Conservation (phyloP, 768 basidiomycete genomes). For the Amyloporia xantha region DNA sequence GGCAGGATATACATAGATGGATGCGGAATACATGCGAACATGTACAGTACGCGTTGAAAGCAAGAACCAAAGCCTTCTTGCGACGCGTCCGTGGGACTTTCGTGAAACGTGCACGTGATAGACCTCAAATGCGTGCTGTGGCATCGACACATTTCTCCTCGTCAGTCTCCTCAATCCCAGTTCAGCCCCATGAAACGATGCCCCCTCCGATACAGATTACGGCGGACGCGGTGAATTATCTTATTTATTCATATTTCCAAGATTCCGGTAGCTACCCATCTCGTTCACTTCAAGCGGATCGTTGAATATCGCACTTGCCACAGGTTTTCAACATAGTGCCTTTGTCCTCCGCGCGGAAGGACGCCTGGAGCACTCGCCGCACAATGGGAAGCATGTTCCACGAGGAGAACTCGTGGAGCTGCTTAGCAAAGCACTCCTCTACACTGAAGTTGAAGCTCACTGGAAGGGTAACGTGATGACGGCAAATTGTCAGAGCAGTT, state of each 20-base stretch:
- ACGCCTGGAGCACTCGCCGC: slow-evolving; percentile 60
- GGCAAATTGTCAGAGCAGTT: slow-evolving; percentile 59
- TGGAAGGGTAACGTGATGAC: slow-evolving; percentile 61
- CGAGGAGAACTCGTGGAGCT: slow-evolving; percentile 80
- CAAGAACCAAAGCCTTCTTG: too few relatives aligned
- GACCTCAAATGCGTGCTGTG: too few relatives aligned
- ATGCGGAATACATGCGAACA: too few relatives aligned
- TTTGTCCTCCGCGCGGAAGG: slow-evolving; percentile 75
- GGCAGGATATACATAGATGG: too few relatives aligned
- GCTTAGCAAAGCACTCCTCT: slow-evolving; percentile 73
- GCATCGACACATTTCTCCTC: too few relatives aligned
- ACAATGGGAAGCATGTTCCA: slow-evolving; percentile 66
- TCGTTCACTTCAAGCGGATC: neutral
- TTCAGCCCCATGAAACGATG: too few relatives aligned
- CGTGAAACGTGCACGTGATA: neutral
- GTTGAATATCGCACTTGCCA: slow-evolving; percentile 11
- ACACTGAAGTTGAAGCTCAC: slow-evolving; percentile 78
- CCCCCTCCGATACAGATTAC: slow-evolving; percentile 51
- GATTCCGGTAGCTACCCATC: slow-evolving; percentile 53
- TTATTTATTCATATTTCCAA: slow-evolving; percentile 77
- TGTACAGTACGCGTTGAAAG: too few relatives aligned
- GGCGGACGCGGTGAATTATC: slow-evolving; percentile 80
- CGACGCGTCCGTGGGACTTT: neutral
- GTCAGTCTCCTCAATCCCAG: too few relatives aligned
- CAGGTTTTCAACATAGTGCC: slow-evolving; percentile 78